Evolutionary conservation across 257 asterid species (phyloP).

Genomic region (Rauvolfia tetraphylla): DNA sequence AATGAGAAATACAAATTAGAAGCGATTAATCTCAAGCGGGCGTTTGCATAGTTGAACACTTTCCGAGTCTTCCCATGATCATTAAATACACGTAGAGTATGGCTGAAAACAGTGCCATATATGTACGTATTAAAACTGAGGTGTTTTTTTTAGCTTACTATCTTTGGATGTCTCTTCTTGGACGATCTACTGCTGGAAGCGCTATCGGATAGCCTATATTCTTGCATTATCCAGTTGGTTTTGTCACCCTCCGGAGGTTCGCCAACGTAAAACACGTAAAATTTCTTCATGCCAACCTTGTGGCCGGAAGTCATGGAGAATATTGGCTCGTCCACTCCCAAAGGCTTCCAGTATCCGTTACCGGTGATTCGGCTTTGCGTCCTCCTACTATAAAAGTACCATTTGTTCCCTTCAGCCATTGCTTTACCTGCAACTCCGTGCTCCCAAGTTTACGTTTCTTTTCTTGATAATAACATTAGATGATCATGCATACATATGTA

Average conservation of each 20-base stretch:
- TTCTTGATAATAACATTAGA: background rate
- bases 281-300: slow-evolving; percentile 62
- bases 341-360: slow-evolving; percentile 76
- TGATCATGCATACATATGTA: background rate
- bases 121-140: too few species aligned
- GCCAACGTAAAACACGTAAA: slow-evolving; percentile 59
- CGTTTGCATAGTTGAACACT: too few species aligned
- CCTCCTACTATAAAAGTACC: slow-evolving; percentile 90
- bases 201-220: slow-evolving; percentile 52
- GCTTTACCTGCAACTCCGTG: slow-evolving; percentile 60
- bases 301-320: slow-evolving; percentile 38
- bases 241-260: slow-evolving; percentile 49
- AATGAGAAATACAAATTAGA: too few species aligned
- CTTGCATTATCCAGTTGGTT: slow-evolving; percentile 94
- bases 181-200: slow-evolving; percentile 46
- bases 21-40: too few species aligned
- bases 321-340: slow-evolving; percentile 72
- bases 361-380: slow-evolving; percentile 55
- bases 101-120: too few species aligned
- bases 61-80: too few species aligned
- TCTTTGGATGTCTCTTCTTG: slow-evolving; percentile 49
- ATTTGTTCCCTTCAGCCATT: slow-evolving; percentile 85
- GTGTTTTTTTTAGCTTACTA: slow-evolving; percentile 33
- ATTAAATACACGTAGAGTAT: too few species aligned
- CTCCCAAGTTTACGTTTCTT: background rate